Conservation (phyloP, 441 rosid species). For the Bocquillonia castaneifolia region DNA sequence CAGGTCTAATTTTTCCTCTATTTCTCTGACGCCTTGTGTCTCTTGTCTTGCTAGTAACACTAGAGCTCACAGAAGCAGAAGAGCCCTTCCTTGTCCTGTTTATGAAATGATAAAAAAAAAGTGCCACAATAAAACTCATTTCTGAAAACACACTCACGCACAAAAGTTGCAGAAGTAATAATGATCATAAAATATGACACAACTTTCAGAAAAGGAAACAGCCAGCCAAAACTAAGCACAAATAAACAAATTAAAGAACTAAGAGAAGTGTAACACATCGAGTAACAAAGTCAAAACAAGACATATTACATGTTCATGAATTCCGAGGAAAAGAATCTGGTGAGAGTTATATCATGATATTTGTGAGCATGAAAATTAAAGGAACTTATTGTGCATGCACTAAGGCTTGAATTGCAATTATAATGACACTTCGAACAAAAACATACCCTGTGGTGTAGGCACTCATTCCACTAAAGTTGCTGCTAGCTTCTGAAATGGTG, state of each 20-base stretch:
- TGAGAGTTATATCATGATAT: not conserved
- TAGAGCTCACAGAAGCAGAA: slow-evolving; percentile 59
- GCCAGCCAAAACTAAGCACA: not conserved
- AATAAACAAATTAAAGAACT: slow-evolving; percentile 4
- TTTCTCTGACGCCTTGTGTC: slow-evolving; percentile 65
- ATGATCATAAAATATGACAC: not conserved
- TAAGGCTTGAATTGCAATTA: not conserved
- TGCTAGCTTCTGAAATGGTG: slow-evolving; percentile 85
- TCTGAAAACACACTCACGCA: not conserved
- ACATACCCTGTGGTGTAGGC: slow-evolving; percentile 78
- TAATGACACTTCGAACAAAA: slow-evolving; percentile 9
- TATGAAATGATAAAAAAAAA: slow-evolving; percentile 10
- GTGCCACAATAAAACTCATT: not conserved
- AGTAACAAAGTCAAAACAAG: not conserved
- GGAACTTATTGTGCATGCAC: not conserved
- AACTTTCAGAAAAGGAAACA: not conserved
- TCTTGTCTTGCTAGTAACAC: slow-evolving; percentile 61
- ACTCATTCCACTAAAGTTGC: slow-evolving; percentile 92
- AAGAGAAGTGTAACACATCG: not conserved
- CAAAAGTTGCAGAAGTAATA: slow-evolving; percentile 2
- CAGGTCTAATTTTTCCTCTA: slow-evolving; percentile 84
- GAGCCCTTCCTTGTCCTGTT: slow-evolving; percentile 73
- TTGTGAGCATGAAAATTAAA: slow-evolving; percentile 6
- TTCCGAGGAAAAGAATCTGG: not conserved
- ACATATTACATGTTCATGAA: not conserved